Evolutionary conservation across 148 eudicot species (phyloP), one percentile per base, ranked within the genome.

Genomic region (Selenicereus undatus): DNA sequence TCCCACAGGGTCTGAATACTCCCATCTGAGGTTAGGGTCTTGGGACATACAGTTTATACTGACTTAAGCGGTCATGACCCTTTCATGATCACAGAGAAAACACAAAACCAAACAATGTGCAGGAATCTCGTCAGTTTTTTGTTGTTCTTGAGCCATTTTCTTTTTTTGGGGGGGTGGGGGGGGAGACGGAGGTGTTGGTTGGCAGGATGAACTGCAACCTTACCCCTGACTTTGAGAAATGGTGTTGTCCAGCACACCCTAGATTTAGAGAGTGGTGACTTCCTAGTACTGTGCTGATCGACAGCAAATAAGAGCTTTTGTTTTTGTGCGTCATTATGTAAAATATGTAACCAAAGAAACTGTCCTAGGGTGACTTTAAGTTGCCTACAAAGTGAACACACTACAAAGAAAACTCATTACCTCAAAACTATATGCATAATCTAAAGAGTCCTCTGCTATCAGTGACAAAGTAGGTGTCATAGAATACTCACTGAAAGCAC

Each of bases 401-500:
- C 14, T 14, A 27, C 27, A 66, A 32, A 66, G 71, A 11, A 18
- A 62, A 62, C 68, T 62, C 68, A 62, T 62, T 24, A 66, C 29
- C 35, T 27, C 18, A 27, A 66, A 66, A 26, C 14, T 11, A 66
- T 27, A 66, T n/a, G 18, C 71, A 66, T 45, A 73, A 26, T 73
- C 26, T 24, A 43, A 42, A 36, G 26, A 36, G 50, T 72, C 12
- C 21, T 42, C 1, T 39, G 65, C 16, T 30, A 75, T 30, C 35
- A 72, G 18, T 26, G 58, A 12, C 43, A 43, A 70, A 75, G 24
- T 52, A 18, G 50, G 43, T 21, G 48, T 7, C 14, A 66, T 26
- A 54, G 74, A 54, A 80, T 68, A 87, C 97, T 90, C 78, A 91
- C 98, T 4, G 92, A 89, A 76, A 95, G 86, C 62, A 82, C 86